Percentiles rank a stretch among this genome's conserved stretches.
Conservation (phyloP, 345 rosid genomes). For the Populus pruinosa region DNA sequence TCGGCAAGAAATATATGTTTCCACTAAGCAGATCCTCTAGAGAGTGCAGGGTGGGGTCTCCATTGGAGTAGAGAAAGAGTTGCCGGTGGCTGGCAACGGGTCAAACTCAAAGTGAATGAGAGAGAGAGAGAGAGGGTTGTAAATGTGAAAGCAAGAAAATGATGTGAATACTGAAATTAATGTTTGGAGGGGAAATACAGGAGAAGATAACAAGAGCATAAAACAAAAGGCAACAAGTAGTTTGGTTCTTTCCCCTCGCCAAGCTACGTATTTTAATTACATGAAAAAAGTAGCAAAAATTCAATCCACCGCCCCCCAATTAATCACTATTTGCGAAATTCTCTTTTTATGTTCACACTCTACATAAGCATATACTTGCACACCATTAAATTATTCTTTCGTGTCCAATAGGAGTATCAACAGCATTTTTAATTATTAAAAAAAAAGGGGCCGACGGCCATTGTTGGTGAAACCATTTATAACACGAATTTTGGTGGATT, state of each 20-base stretch:
- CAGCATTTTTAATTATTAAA: background rate
- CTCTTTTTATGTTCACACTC: background rate
- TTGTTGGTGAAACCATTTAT: too few species aligned
- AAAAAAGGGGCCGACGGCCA: too few species aligned
- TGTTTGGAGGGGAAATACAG: background rate
- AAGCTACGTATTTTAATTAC: background rate
- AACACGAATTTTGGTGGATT: background rate
- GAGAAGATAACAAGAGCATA: background rate
- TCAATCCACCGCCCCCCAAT: constrained; percentile 13
- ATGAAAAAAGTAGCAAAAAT: background rate
- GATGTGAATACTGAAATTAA: constrained; percentile 2
- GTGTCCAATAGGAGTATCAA: background rate
- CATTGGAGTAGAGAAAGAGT: constrained; percentile 42
- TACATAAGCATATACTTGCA: too few species aligned
- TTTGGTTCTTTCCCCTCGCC: background rate
- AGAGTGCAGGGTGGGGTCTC: constrained; percentile 51
- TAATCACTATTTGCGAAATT: background rate
- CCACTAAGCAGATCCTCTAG: constrained; percentile 41
- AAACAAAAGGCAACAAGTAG: background rate
- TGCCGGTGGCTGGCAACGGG: constrained; percentile 83
- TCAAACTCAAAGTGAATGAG: constrained; percentile 68
- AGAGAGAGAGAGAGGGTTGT: constrained; percentile 10
- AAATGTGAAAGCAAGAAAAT: constrained; percentile 18
- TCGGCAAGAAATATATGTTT: constrained; percentile 20
- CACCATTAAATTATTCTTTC: background rate